Percentiles rank a stretch among this genome's conserved stretches.
Conservation (phyloP, 176 grass and related monocot species). For the Triticum timopheevii region DNA sequence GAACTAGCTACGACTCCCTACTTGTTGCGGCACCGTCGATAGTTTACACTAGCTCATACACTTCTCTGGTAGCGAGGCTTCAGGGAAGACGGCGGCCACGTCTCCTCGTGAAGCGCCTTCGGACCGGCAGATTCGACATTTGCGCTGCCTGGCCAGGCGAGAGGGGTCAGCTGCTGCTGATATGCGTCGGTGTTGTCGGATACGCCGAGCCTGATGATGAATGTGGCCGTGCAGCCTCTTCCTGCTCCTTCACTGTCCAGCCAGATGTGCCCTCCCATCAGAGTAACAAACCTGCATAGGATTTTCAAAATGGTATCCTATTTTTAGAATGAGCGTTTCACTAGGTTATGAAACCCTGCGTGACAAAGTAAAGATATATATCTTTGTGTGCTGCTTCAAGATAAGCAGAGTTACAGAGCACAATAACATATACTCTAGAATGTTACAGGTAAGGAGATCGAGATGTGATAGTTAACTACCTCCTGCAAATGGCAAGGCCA, state of each 20-base stretch:
- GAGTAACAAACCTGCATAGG: conserved; percentile 64
- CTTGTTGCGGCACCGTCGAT: conserved; percentile 18
- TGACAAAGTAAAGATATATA: no score
- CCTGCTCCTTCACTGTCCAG: conserved; percentile 87
- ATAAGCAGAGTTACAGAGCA: conserved; percentile 26
- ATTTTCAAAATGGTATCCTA: not conserved
- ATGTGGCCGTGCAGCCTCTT: conserved; percentile 82
- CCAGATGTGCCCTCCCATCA: conserved; percentile 99
- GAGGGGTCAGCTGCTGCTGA: conserved; percentile 61
- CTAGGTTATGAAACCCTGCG: not conserved
- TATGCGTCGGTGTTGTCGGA: conserved; percentile 56
- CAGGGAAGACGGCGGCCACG: conserved; percentile 12
- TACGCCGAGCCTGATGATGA: conserved; percentile 67
- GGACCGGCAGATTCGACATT: conserved; percentile 23
- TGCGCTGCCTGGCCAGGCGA: conserved; percentile 43
- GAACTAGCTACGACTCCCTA: conserved; percentile 42
- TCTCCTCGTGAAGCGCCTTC: conserved; percentile 41
- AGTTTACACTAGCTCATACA: conserved; percentile 49
- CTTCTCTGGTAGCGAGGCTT: conserved; percentile 83
- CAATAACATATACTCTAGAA: conserved; percentile 23
- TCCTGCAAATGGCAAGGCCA: conserved; percentile 82
- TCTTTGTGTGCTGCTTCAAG: not conserved
- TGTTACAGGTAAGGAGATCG: not conserved
- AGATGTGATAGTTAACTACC: conserved; percentile 33
- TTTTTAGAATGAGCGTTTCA: not conserved